A percentile compares a stretch with the other conserved stretches of the same genome.
phyloP scores from a whole-genome alignment of 352 stramenopile species.

The Globisporangium yorkense region DNA sequence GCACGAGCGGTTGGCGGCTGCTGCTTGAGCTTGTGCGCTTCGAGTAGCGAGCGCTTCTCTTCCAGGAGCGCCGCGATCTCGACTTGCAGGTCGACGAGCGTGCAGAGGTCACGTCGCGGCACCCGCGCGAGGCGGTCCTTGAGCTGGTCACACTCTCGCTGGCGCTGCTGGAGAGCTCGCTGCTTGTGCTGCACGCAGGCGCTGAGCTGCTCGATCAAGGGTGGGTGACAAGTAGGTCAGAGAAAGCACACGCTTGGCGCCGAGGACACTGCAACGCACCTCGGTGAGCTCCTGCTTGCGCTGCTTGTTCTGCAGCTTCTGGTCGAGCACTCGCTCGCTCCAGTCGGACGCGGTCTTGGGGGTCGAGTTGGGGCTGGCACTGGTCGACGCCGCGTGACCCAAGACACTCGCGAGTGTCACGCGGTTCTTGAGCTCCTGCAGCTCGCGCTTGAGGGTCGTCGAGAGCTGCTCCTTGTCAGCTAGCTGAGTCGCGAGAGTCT shows the following conservation, averaged over 20 bases:
- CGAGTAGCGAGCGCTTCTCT: slow-evolving; percentile 32
- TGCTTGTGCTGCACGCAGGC: slow-evolving; percentile 14
- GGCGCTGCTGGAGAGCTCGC: slow-evolving; percentile 8
- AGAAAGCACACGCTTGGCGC: neutral
- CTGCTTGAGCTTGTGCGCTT: slow-evolving; percentile 18
- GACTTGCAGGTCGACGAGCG: slow-evolving; percentile 45
- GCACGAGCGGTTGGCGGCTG: neutral
- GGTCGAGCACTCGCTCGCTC: slow-evolving; percentile 32
- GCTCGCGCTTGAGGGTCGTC: slow-evolving; percentile 29
- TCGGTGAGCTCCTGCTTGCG: slow-evolving; percentile 24
- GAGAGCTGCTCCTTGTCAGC: slow-evolving; percentile 29
- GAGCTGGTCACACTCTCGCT: slow-evolving; percentile 31
- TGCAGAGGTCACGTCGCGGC: slow-evolving; percentile 36
- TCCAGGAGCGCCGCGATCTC: slow-evolving; percentile 40
- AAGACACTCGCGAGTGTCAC: slow-evolving; percentile 32
- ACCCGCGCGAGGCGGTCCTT: slow-evolving; percentile 22
- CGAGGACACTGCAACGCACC: slow-evolving; percentile 3
- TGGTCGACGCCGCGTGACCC: neutral
- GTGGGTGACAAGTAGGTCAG: neutral
- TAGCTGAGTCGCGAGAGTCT: slow-evolving; percentile 27
- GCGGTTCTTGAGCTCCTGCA: slow-evolving; percentile 46
- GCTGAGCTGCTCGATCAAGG: slow-evolving; percentile 5
- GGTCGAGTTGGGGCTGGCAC: neutral
- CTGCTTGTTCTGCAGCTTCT: slow-evolving; percentile 38
- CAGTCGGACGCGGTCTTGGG: slow-evolving; percentile 32